Percentiles rank a stretch among this genome's conserved stretches.
Conservation (phyloP, 176 grass and related monocot genomes). For the Triticum dicoccoides region DNA sequence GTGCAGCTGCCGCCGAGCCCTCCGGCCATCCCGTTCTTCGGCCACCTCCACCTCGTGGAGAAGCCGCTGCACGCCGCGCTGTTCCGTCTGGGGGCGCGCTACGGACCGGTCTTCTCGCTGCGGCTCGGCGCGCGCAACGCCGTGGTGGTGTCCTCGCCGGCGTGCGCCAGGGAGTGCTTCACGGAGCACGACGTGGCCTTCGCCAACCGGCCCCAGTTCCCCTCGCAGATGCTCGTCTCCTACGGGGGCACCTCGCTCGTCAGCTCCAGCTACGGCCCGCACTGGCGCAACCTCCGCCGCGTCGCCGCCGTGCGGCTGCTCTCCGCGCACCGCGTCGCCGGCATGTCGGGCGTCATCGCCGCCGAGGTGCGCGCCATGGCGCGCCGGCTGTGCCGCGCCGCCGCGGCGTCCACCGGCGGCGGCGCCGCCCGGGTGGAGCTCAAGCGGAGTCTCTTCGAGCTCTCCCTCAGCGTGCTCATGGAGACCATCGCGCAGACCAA, state of each 20-base stretch:
- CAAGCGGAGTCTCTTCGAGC: slow-evolving; percentile 48
- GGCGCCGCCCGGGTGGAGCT: slow-evolving; percentile 32
- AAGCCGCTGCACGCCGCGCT: slow-evolving; percentile 40
- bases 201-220: slow-evolving; percentile 55
- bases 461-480: slow-evolving; percentile 41
- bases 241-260: slow-evolving; percentile 36
- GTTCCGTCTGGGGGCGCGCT: slow-evolving; percentile 15
- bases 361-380: slow-evolving; percentile 29
- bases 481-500: slow-evolving; percentile 41
- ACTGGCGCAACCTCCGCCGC: slow-evolving; percentile 64
- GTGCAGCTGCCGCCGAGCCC: slow-evolving; percentile 36
- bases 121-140: slow-evolving; percentile 41
- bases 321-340: slow-evolving; percentile 32
- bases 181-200: slow-evolving; percentile 51
- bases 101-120: slow-evolving; percentile 48
- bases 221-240: slow-evolving; percentile 19
- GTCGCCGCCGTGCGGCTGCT: slow-evolving; percentile 49
- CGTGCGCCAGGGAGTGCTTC: slow-evolving; percentile 42
- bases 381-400: slow-evolving; percentile 1
- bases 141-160: slow-evolving; percentile 51
- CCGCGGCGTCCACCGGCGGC: not conserved
- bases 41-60: slow-evolving; percentile 65
- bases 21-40: slow-evolving; percentile 36
- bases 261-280: slow-evolving; percentile 38
- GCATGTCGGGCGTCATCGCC: not conserved